phyloP scores from a whole-genome alignment of 768 basidiomycete species.

The Termitomyces sp. region DNA sequence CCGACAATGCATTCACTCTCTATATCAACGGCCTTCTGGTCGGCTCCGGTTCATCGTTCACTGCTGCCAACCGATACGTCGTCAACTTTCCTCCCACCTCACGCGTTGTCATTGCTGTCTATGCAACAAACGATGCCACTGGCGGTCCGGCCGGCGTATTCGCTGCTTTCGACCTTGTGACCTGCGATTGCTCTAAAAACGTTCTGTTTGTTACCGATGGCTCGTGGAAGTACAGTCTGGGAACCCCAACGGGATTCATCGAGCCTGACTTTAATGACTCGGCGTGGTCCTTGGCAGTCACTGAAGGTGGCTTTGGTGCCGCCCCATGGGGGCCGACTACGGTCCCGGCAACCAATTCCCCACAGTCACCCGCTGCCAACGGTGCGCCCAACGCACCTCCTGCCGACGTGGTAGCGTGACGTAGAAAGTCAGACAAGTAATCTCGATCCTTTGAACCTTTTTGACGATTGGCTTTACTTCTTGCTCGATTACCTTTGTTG shows the following conservation, averaged over 20 bases:
- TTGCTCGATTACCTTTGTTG: neutral
- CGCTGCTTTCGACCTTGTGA: slow-evolving; percentile 15
- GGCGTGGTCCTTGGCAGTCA: slow-evolving; percentile 16
- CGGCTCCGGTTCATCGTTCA: no score
- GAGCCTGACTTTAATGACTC: slow-evolving; percentile 13
- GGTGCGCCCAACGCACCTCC: slow-evolving; percentile 12
- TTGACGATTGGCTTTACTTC: neutral
- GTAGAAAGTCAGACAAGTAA: neutral
- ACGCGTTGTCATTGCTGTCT: no score
- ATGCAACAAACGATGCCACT: no score
- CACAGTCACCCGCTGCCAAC: slow-evolving; percentile 4
- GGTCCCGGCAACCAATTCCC: slow-evolving; percentile 6
- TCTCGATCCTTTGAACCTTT: neutral
- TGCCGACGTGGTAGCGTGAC: slow-evolving; percentile 10
- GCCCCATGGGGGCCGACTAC: slow-evolving; percentile 19
- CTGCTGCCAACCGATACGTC: no score
- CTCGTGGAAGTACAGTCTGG: slow-evolving; percentile 19
- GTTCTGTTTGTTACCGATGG: slow-evolving; percentile 15
- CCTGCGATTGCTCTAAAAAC: slow-evolving; percentile 12
- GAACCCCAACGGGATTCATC: slow-evolving; percentile 12
- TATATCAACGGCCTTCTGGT: no score
- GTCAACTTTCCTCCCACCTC: no score
- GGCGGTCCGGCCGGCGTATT: slow-evolving; percentile 17
- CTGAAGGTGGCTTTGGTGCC: slow-evolving; percentile 17
- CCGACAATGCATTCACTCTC: no score